Conservation (phyloP, 2,329 filamentous ascomycete genomes). For the Balansia obtecta region DNA sequence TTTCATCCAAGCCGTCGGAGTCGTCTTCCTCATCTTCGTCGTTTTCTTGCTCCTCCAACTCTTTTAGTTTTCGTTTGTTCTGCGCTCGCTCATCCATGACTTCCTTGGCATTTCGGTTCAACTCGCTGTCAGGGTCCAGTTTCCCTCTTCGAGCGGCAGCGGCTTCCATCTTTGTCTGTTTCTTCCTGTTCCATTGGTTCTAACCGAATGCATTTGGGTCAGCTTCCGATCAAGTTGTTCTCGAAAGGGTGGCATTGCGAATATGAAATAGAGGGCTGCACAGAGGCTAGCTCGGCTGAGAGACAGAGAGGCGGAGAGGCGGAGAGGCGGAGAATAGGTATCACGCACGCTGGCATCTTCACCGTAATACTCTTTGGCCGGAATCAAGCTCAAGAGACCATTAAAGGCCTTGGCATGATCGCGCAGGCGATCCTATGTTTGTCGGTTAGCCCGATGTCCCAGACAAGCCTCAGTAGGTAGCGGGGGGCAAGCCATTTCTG, state of each 20-base stretch:
- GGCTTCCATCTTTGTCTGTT: slow-evolving; percentile 86
- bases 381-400: slow-evolving; percentile 75
- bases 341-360: slow-evolving; percentile 68
- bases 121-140: slow-evolving; percentile 74
- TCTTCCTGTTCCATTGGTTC: slow-evolving; percentile 90
- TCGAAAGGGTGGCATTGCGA: no score
- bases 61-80: slow-evolving; percentile 71
- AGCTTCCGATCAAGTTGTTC: neutral
- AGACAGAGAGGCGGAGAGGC: neutral
- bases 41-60: slow-evolving; percentile 37
- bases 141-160: slow-evolving; percentile 75
- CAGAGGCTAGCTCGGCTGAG: neutral
- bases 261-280: neutral
- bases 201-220: slow-evolving; percentile 22
- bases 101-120: slow-evolving; percentile 76
- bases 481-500: slow-evolving; percentile 17
- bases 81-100: slow-evolving; percentile 69
- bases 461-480: slow-evolving; percentile 8
- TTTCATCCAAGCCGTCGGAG: slow-evolving; percentile 29
- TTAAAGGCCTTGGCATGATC: slow-evolving; percentile 65
- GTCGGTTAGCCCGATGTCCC: slow-evolving; percentile 6
- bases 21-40: slow-evolving; percentile 33
- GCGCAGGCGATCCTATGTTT: slow-evolving; percentile 40
- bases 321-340: neutral
- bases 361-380: slow-evolving; percentile 82